phyloP scores from a whole-genome alignment of 768 basidiomycete species.

The Leccinum uliginosum region DNA sequence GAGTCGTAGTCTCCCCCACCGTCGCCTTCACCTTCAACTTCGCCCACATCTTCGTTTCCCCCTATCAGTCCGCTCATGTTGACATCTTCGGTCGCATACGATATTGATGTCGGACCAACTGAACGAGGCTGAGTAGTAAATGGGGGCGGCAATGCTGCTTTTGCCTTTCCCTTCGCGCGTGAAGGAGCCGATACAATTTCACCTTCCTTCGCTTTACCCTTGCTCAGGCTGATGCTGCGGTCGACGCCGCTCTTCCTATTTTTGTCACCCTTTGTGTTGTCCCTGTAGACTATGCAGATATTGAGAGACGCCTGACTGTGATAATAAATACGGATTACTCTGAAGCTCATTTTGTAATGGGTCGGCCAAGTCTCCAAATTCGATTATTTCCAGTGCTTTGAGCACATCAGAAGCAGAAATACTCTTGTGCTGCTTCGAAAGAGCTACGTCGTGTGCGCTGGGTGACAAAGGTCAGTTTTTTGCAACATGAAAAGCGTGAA shows the following conservation, averaged over 20 bases:
- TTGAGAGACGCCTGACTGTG: background rate
- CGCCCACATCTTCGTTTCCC: conserved; percentile 31
- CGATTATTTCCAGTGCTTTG: conserved; percentile 75
- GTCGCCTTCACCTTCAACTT: conserved; percentile 36
- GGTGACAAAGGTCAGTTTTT: conserved; percentile 1
- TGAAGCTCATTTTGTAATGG: conserved; percentile 60
- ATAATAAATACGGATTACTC: conserved; percentile 34
- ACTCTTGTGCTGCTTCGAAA: conserved; percentile 81
- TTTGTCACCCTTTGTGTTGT: conserved; percentile 59
- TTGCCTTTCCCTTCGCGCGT: conserved; percentile 30
- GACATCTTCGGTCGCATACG: conserved; percentile 25
- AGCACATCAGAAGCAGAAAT: conserved; percentile 89
- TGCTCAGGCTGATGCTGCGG: conserved; percentile 23
- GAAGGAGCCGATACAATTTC: conserved; percentile 30
- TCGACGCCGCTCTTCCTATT: conserved; percentile 29
- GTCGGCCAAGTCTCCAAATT: conserved; percentile 68
- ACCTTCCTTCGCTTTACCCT: conserved; percentile 30
- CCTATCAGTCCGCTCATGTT: conserved; percentile 19
- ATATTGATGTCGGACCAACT: conserved; percentile 25
- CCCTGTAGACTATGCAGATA: conserved; percentile 53
- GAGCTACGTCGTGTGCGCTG: conserved; percentile 86
- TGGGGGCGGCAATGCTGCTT: conserved; percentile 23
- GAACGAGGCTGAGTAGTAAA: conserved; percentile 28
- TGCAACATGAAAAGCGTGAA: background rate
- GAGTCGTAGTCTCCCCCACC: conserved; percentile 25